phyloP scores from a whole-genome alignment of 331 rosid species.

The Rhamnella rubrinervis region DNA sequence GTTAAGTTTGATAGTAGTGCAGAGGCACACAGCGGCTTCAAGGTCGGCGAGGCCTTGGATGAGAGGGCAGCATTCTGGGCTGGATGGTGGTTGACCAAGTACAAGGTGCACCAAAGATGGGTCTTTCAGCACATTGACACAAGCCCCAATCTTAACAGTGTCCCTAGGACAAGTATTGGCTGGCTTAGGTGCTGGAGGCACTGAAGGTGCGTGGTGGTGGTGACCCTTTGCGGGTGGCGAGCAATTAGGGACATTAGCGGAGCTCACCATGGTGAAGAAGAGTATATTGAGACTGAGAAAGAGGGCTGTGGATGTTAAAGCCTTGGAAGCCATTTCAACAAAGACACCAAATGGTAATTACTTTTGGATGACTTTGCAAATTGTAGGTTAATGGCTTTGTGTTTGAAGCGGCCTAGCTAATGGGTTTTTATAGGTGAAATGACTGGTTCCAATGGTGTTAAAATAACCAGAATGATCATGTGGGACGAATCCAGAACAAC shows the following conservation, averaged over 20 bases:
- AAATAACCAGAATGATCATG: constrained; percentile 30
- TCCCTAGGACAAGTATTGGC: constrained; percentile 30
- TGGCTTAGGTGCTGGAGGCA: not conserved
- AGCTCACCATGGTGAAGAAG: constrained; percentile 38
- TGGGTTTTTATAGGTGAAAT: constrained; percentile 35
- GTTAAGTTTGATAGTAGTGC: constrained; percentile 41
- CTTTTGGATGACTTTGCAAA: not conserved
- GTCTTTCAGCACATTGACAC: constrained; percentile 35
- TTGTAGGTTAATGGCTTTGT: too few relatives aligned
- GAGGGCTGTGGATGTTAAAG: constrained; percentile 19
- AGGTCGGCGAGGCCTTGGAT: constrained; percentile 29
- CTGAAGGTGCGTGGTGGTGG: too few relatives aligned
- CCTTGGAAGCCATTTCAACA: constrained; percentile 36
- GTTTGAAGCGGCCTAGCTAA: not conserved
- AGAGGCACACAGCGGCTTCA: constrained; percentile 49
- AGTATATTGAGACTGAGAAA: constrained; percentile 38
- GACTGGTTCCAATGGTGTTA: not conserved
- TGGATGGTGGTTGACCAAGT: constrained; percentile 35
- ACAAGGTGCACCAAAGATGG: constrained; percentile 34
- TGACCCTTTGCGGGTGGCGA: too few relatives aligned
- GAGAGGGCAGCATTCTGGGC: constrained; percentile 39
- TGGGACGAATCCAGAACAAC: constrained; percentile 9
- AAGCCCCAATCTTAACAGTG: constrained; percentile 38
- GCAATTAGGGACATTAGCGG: not conserved
- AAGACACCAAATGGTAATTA: not conserved